These are phyloP conservation scores for Lactarius vividus DNA, from an alignment of 768 basidiomycete genomes.

Conservation along the genomic window DNA sequence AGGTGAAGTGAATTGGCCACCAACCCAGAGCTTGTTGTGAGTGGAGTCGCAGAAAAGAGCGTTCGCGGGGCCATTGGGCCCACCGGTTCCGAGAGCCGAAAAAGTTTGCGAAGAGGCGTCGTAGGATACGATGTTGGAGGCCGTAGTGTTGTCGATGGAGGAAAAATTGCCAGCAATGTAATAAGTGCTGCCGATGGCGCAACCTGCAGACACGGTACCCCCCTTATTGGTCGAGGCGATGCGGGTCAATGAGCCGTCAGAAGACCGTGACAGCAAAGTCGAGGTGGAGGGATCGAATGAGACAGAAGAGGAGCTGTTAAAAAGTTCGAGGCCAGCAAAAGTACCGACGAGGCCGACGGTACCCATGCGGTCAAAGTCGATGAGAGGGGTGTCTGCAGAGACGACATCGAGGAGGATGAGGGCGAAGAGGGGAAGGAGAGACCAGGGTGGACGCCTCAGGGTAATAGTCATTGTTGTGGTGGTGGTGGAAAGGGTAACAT, in stretches of 20 bases:
- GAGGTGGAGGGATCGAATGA: constrained; percentile 69
- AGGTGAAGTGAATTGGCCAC: constrained; percentile 71
- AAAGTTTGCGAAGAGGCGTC: constrained; percentile 55
- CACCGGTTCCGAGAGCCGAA: constrained; percentile 58
- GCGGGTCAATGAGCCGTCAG: constrained; percentile 62
- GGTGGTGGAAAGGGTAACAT: constrained; percentile 14
- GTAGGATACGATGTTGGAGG: constrained; percentile 78
- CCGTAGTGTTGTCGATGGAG: constrained; percentile 56
- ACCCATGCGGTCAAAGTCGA: constrained; percentile 85
- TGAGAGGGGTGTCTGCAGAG: constrained; percentile 35
- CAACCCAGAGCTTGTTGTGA: constrained; percentile 69
- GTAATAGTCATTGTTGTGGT: constrained; percentile 11
- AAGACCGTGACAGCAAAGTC: constrained; percentile 63
- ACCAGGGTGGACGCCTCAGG: constrained; percentile 27
- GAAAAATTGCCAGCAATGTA: constrained; percentile 86
- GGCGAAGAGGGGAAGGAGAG: constrained; percentile 30
- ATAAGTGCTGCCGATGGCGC: constrained; percentile 62
- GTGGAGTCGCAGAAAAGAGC: constrained; percentile 74
- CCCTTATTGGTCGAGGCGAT: constrained; percentile 79
- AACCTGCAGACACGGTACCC: constrained; percentile 73
- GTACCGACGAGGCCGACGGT: constrained; percentile 84
- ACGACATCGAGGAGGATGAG: constrained; percentile 33
- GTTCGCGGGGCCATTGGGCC: constrained; percentile 72
- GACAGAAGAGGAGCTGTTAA: constrained; percentile 53
- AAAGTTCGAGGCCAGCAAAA: constrained; percentile 83